Base-by-base conservation (phyloP, 805 yeast genomes). In the Starmerella floricola region DNA sequence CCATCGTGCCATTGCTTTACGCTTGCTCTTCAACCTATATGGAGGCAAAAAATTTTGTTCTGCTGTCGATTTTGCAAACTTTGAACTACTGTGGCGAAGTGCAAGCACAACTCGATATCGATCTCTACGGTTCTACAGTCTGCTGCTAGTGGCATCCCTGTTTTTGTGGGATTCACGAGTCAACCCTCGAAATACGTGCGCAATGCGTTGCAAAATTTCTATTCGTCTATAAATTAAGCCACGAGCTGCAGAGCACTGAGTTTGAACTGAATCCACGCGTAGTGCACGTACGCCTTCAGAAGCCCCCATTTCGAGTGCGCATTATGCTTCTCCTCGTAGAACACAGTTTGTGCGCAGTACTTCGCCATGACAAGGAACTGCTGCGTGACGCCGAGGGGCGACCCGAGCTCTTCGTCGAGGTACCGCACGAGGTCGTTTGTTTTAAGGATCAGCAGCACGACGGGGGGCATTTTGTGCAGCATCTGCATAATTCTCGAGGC, bases 351-450 rank as follows among this genome's bases (percentile, higher is more conserved):
- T 0, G 96, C 87, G 64, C 97, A 91, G 59, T 91, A 88, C 26
- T 75, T 73, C 2, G 95, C 91, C 79, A 91, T 71, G 33, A 91
- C 84, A 50, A 87, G 63, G 51, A 91, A 88, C 0, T 94, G 81
- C 38, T 95, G 67, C 55, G 83, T 88, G 5, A 82, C 79, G 0
- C 97, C 96, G 35, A 87, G 62, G 0, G 95, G 94, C 47, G 78
- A 76, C 36, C 80, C 73, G 42, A 88, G 67, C 42, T 73, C 67
- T 55, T 88, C 97, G 60, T 91, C 98, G 36, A 91, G 66, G 53
- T 78, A 79, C 54, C 99, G 70, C 0, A 94, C 85, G 38, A 91
- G 68, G 63, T 91, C 99, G 58, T 91, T 91, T 0, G 99, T 93
- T 58, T 91, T 91, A 55, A 91, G 65, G 36, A 91, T 83, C 47